These are phyloP conservation scores for Cordyceps cicadae DNA, from an alignment of 2,329 filamentous ascomycete genomes.

Conservation along the genomic window DNA sequence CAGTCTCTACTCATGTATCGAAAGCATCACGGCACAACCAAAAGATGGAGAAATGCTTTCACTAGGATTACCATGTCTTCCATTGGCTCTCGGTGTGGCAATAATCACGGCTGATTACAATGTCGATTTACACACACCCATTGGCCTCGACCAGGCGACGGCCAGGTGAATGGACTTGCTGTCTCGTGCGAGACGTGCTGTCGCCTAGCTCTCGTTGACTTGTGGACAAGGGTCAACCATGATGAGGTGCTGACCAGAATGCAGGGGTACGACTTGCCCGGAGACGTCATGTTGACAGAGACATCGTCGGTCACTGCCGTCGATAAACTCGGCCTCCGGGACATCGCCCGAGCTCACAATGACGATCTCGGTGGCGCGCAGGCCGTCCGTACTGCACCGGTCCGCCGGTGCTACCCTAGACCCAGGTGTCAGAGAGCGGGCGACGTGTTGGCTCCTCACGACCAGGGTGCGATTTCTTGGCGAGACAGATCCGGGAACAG, in stretches of 20 bases:
- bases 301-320: background rate
- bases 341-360: constrained; percentile 17
- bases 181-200: background rate
- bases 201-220: background rate
- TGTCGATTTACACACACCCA: too few species aligned
- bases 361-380: constrained; percentile 22
- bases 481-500: too few species aligned
- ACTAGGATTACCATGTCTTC: too few species aligned
- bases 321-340: constrained; percentile 22
- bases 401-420: too few species aligned
- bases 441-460: too few species aligned
- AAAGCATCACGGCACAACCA: too few species aligned
- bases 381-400: constrained; percentile 26
- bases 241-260: too few species aligned
- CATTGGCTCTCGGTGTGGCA: too few species aligned
- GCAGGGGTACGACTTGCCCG: background rate
- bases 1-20: too few species aligned
- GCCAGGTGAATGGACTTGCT: background rate
- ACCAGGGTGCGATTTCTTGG: constrained; percentile 23
- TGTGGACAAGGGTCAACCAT: background rate
- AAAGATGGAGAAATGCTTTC: too few species aligned
- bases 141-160: background rate
- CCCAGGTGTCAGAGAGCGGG: too few species aligned
- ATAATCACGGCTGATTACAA: too few species aligned
- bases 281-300: background rate